A percentile compares a stretch with the other conserved stretches of the same genome.
Conservation (phyloP, 2,329 filamentous ascomycete species). For the Akanthomyces muscarius region DNA sequence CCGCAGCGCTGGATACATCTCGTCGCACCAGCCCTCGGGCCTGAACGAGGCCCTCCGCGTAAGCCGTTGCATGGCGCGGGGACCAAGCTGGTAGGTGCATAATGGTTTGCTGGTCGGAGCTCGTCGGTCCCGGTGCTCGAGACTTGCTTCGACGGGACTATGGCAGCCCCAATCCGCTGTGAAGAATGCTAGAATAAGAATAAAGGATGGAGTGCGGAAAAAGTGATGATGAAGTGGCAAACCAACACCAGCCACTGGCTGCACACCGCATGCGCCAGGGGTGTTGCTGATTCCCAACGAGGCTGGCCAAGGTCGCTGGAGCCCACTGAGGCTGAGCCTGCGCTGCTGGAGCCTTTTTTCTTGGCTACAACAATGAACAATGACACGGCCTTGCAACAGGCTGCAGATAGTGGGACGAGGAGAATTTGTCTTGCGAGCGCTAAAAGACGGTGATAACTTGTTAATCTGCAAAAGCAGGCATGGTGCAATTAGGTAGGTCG, state of each 20-base stretch:
- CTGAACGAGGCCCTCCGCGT: conserved; percentile 4
- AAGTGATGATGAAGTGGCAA: not conserved
- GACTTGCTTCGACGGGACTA: not conserved
- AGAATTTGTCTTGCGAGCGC: too few species aligned
- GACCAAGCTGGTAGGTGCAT: conserved; percentile 4
- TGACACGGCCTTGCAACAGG: too few species aligned
- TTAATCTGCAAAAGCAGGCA: too few species aligned
- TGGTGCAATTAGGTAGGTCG: too few species aligned
- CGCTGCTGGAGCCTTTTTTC: too few species aligned
- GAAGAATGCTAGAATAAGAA: not conserved
- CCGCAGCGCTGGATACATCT: not conserved
- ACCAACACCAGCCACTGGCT: not conserved
- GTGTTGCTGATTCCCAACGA: not conserved
- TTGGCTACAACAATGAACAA: too few species aligned
- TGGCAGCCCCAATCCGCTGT: not conserved
- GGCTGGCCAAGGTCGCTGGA: not conserved
- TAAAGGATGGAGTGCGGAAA: not conserved
- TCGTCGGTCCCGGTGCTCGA: not conserved
- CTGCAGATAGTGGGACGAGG: too few species aligned
- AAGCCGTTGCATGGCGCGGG: not conserved
- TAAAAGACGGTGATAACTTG: too few species aligned
- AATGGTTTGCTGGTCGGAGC: not conserved
- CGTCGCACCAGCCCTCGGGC: not conserved
- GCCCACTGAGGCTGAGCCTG: conserved; percentile 7
- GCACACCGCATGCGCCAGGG: conserved; percentile 3